A percentile compares a stretch with the other conserved stretches of the same genome.
Evolutionary conservation across 768 basidiomycete genomes (phyloP).

Genomic region (Kondoa malvinella): DNA sequence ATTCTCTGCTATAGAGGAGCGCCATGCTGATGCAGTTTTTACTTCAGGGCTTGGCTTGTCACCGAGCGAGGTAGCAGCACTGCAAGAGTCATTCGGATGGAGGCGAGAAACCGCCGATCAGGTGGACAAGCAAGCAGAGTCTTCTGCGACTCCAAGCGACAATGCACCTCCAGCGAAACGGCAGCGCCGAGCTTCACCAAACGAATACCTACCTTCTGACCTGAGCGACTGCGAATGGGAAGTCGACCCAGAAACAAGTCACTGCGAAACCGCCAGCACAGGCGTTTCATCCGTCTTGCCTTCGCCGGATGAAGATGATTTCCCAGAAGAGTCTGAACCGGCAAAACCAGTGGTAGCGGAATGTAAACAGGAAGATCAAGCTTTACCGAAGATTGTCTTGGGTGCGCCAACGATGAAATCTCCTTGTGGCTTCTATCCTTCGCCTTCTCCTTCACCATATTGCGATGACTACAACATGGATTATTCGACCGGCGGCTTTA

Average conservation of each 20-base stretch:
- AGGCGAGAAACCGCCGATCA: background rate
- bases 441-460: background rate
- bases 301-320: background rate
- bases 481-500: too few species aligned
- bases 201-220: background rate
- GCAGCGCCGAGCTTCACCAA: background rate
- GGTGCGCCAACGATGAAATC: background rate
- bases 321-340: background rate
- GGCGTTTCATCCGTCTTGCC: background rate
- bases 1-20: background rate
- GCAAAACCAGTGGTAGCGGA: too few species aligned
- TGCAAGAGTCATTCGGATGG: background rate
- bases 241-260: background rate
- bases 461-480: background rate
- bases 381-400: background rate
- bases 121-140: background rate
- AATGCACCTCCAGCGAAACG: background rate
- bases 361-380: background rate
- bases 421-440: background rate
- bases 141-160: background rate
- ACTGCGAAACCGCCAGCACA: background rate
- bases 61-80: background rate
- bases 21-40: background rate
- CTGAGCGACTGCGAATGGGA: background rate
- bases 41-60: background rate